phyloP scores from a whole-genome alignment of 1,284 basidiomycete genomes.

The Pyrrhoderma lamaoense region DNA sequence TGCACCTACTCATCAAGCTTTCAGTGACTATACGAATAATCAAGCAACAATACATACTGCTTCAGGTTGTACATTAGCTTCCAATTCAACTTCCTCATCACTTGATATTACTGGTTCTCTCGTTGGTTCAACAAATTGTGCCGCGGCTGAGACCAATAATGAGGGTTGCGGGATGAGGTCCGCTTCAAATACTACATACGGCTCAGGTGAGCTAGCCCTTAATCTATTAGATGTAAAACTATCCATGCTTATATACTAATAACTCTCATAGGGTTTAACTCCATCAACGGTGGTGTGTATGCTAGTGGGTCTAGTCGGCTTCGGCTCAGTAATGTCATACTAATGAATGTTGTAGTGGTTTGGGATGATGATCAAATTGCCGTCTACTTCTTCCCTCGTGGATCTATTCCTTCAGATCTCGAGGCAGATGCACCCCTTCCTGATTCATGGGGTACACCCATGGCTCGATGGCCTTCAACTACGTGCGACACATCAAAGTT shows the following conservation, averaged over 20 bases:
- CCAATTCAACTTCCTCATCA: slow-evolving; percentile 35
- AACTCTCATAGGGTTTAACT: slow-evolving; percentile 43
- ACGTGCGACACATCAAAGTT: slow-evolving; percentile 66
- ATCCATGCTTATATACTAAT: slow-evolving; percentile 26
- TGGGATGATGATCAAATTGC: slow-evolving; percentile 70
- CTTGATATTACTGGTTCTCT: slow-evolving; percentile 54
- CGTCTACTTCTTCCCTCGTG: slow-evolving; percentile 76
- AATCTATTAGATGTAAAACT: slow-evolving; percentile 45
- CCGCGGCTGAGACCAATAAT: slow-evolving; percentile 57
- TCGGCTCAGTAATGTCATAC: neutral
- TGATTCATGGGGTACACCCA: slow-evolving; percentile 64
- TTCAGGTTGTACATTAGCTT: slow-evolving; percentile 59
- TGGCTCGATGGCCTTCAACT: slow-evolving; percentile 66
- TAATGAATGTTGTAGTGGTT: slow-evolving; percentile 40
- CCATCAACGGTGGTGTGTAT: slow-evolving; percentile 72
- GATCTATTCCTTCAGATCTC: slow-evolving; percentile 69
- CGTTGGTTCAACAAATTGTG: slow-evolving; percentile 63
- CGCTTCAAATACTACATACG: slow-evolving; percentile 19
- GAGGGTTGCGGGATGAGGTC: slow-evolving; percentile 64
- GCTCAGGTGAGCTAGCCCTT: slow-evolving; percentile 21
- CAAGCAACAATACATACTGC: slow-evolving; percentile 77
- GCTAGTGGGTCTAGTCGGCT: slow-evolving; percentile 47
- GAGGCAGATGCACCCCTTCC: slow-evolving; percentile 59
- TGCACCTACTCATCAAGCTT: neutral
- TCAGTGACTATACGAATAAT: slow-evolving; percentile 67